phyloP scores from a whole-genome alignment of 2,329 filamentous ascomycete genomes.

The Sporothrix humicola region DNA sequence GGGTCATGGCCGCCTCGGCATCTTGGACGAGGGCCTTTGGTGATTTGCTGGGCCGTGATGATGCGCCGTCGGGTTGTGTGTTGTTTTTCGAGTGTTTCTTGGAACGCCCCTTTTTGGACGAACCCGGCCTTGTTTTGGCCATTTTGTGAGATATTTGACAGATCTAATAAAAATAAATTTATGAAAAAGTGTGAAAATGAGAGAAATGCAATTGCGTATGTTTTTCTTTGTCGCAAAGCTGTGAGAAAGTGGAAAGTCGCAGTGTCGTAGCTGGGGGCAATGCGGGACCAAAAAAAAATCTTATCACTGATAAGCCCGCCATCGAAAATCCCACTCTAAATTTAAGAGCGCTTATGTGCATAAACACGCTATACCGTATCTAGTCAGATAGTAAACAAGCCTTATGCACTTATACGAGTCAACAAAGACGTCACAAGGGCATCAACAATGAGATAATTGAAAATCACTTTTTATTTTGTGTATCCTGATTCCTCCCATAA shows the following conservation, averaged over 20 bases:
- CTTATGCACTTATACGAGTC: neutral
- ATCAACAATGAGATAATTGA: neutral
- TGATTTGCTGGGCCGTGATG: constrained; percentile 30
- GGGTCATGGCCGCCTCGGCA: constrained; percentile 45
- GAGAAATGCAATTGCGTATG: neutral
- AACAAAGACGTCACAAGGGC: neutral
- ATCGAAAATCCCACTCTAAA: neutral
- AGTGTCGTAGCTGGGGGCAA: neutral
- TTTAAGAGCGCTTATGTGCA: neutral
- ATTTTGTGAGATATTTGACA: constrained; percentile 25
- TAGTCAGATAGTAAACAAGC: too few species aligned
- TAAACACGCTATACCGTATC: neutral
- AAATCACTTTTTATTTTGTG: constrained; percentile 26
- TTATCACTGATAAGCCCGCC: constrained; percentile 34
- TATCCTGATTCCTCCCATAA: constrained; percentile 11
- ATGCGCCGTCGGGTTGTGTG: constrained; percentile 7
- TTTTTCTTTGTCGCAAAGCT: neutral
- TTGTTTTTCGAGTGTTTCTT: constrained; percentile 29
- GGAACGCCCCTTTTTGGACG: constrained; percentile 35
- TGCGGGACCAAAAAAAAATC: constrained; percentile 31
- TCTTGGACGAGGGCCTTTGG: constrained; percentile 43
- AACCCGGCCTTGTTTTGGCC: constrained; percentile 37
- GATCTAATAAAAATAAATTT: neutral
- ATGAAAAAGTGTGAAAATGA: neutral
- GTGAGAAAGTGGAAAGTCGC: neutral